Conservation (phyloP, 164 flowering plant species). For the Akebia trifoliata region DNA sequence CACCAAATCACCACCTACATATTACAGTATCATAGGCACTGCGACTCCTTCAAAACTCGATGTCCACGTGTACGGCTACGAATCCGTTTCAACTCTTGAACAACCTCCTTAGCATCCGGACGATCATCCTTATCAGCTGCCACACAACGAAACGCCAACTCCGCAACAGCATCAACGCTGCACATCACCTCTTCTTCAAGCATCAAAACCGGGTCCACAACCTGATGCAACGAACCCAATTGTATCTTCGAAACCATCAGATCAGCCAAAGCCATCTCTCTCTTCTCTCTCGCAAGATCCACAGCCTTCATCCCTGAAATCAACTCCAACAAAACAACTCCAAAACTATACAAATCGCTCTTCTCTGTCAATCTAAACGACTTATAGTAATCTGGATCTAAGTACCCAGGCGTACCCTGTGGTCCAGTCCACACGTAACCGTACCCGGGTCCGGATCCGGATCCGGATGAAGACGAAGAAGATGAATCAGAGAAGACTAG, state of each 20-base stretch:
- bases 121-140: slow-evolving; percentile 85
- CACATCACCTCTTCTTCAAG: slow-evolving; percentile 22
- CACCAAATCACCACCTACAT: too few relatives aligned
- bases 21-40: too few relatives aligned
- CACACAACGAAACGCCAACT: slow-evolving; percentile 78
- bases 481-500: slow-evolving; percentile 37
- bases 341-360: slow-evolving; percentile 94
- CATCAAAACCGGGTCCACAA: slow-evolving; percentile 54
- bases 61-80: slow-evolving; percentile 12
- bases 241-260: slow-evolving; percentile 67
- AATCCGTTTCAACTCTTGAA: slow-evolving; percentile 54
- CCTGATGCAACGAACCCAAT: slow-evolving; percentile 52
- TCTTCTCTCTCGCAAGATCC: slow-evolving; percentile 56
- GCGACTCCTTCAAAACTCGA: background rate
- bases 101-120: slow-evolving; percentile 75
- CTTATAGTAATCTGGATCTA: slow-evolving; percentile 86
- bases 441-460: slow-evolving; percentile 21
- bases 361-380: slow-evolving; percentile 83
- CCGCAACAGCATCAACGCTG: slow-evolving; percentile 24
- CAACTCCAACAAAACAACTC: slow-evolving; percentile 80
- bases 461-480: background rate
- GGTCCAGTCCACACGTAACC: slow-evolving; percentile 86
- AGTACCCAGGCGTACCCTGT: slow-evolving; percentile 96
- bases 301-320: slow-evolving; percentile 78
- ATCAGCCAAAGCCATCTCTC: slow-evolving; percentile 71